These are phyloP conservation scores for Syzygium syzygioides DNA, from an alignment of 441 rosid genomes.

Conservation along the genomic window DNA sequence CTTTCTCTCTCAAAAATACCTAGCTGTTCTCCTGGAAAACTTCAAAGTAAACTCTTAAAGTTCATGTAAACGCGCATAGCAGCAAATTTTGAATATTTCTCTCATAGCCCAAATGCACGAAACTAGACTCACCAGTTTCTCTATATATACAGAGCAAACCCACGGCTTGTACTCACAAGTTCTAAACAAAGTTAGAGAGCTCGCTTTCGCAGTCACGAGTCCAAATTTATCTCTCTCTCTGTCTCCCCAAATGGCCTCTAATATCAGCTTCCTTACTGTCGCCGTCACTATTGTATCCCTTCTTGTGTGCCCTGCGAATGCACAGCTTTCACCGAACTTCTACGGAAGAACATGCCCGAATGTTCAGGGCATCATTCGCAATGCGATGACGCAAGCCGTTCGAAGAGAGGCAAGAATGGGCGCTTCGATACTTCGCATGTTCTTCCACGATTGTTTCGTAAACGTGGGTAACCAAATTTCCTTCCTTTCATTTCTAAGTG, in stretches of 20 bases:
- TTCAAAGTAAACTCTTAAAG: background rate
- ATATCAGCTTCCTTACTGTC: background rate
- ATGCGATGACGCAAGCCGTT: conserved; percentile 20
- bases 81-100: background rate
- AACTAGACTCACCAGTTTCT: no score
- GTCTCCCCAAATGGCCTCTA: background rate
- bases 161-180: background rate
- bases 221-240: background rate
- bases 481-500: background rate
- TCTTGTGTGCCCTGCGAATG: background rate
- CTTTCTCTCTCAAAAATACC: background rate
- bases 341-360: conserved; percentile 26
- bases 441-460: conserved; percentile 39
- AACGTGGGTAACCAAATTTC: conserved; percentile 7
- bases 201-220: background rate
- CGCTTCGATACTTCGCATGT: conserved; percentile 36
- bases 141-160: background rate
- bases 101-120: no score
- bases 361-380: conserved; percentile 17
- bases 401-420: conserved; percentile 17
- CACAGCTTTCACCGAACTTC: conserved; percentile 27
- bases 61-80: background rate
- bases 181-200: background rate
- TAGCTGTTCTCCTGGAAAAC: no score
- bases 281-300: background rate